Percentiles rank a stretch among this genome's conserved stretches.
These are phyloP conservation scores for Camellia japonica DNA, from an alignment of 148 eudicot species.

Conservation along the genomic window DNA sequence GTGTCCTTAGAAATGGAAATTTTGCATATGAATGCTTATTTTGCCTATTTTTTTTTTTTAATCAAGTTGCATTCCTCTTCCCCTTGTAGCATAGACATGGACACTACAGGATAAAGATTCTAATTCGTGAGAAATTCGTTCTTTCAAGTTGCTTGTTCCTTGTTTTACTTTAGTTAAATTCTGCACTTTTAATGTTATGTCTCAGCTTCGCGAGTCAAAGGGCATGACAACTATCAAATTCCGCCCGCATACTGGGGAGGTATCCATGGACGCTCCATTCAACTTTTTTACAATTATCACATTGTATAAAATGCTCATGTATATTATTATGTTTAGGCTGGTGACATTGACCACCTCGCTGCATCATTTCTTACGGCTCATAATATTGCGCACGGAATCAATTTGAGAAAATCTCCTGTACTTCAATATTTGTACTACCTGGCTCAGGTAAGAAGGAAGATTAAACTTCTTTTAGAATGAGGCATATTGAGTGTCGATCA, in stretches of 20 bases:
- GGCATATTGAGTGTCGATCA: conserved; percentile 5
- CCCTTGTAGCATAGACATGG: too few relatives aligned
- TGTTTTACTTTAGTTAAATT: conserved; percentile 5
- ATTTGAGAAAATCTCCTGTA: conserved; percentile 95
- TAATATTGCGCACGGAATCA: conserved; percentile 97
- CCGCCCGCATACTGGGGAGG: conserved; percentile 99
- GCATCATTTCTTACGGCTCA: conserved; percentile 85
- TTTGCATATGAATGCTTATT: neutral
- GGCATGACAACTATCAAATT: conserved; percentile 95
- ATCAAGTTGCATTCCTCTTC: neutral
- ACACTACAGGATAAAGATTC: too few relatives aligned
- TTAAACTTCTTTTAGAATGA: neutral
- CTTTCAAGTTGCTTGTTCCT: neutral
- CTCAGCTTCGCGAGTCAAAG: conserved; percentile 97
- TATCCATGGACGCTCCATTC: conserved; percentile 22
- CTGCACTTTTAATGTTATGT: conserved; percentile 24
- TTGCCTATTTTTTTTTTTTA: too few relatives aligned
- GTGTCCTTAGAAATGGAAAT: neutral
- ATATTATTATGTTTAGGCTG: conserved; percentile 62
- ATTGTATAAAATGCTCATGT: conserved; percentile 3
- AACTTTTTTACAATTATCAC: neutral
- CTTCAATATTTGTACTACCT: conserved; percentile 95
- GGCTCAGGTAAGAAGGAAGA: conserved; percentile 63
- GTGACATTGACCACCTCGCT: conserved; percentile 97
- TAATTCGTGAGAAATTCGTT: neutral